Base-by-base conservation (phyloP, 768 basidiomycete genomes). In the Crassisporium funariophilum region DNA sequence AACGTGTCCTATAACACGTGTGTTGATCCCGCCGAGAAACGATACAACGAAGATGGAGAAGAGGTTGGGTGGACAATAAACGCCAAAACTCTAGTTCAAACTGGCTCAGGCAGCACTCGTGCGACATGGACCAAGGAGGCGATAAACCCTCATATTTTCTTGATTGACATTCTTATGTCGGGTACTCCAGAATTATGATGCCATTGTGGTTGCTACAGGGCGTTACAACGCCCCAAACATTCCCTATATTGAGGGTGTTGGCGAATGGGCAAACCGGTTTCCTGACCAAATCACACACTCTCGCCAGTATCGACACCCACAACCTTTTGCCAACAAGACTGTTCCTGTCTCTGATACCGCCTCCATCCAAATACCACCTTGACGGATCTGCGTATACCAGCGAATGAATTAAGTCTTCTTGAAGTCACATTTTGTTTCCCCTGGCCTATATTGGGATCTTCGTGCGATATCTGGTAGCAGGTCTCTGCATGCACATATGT, bases 1-100 rank as follows among this genome's bases (percentile, higher is more conserved):
- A 56, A 67, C 17, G 47, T 68, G 1, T 66, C 68, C 3, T 78
- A 73, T 58, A 74, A 74, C 56, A 79, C 77, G 0, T 72, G 77
- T 8, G 75, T 80, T 5, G 76, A 79, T 44, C 59, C 57, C 10
- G 60, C 73, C 22, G 67, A 76, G 47, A 79, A 78, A 46, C 54
- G 63, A 0, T 41, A 57, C n/a, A 56, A 67, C 45, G 55, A 42
- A 10, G 29, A 52, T 19, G 66, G 67, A 0, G 44, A 60, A 21
- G 62, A 70, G 24, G 57, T 55, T 10, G 71, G 70, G 6, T 72
- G 70, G 72, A 64, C 48, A 1, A 47, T 72, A 10, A 66, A 65
- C 8, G 50, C 69, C 15, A 70, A 70, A 50, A 50, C 63, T 22
- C 57, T 72, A 4, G 61, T 59, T 4, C 44, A 35, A 4, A 49